phyloP scores from a whole-genome alignment of 2,329 filamentous ascomycete genomes.

The Botryotinia convoluta region DNA sequence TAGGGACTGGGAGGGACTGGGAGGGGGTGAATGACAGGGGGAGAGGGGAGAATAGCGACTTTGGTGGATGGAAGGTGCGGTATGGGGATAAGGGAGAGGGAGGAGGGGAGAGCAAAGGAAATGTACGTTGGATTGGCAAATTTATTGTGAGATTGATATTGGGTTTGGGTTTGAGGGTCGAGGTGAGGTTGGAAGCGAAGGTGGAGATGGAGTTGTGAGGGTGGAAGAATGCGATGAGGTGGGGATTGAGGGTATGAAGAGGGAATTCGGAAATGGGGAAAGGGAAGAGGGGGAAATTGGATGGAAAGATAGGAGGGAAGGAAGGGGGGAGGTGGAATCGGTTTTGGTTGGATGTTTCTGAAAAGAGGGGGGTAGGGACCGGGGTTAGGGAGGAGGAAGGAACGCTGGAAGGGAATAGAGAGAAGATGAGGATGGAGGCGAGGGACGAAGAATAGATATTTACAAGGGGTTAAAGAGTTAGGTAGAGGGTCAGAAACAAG shows the following conservation, averaged over 20 bases:
- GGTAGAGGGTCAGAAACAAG: no score
- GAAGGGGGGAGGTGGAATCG: not conserved
- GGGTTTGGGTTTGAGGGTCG: not conserved
- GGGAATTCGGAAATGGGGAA: not conserved
- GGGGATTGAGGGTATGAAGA: no score
- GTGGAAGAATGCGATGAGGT: not conserved
- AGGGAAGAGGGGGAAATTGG: not conserved
- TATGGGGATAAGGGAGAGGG: no score
- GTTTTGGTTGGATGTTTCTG: not conserved
- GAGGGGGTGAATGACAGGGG: not conserved
- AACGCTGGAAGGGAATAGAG: accelerated
- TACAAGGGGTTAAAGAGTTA: not conserved
- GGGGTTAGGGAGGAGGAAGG: accelerated
- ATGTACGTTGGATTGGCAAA: accelerated
- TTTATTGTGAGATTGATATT: not conserved
- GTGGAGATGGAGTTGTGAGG: not conserved
- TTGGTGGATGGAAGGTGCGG: not conserved
- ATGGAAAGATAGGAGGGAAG: not conserved
- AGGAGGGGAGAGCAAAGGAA: no score
- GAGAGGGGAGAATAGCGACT: not conserved
- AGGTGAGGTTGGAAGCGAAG: not conserved
- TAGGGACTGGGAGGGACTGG: not conserved
- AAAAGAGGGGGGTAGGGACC: accelerated
- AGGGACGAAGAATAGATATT: not conserved
- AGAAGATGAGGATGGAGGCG: no score